A percentile compares a stretch with the other conserved stretches of the same genome.
phyloP scores from a whole-genome alignment of 768 basidiomycete species.

The Candolleomyces eurysporus region DNA sequence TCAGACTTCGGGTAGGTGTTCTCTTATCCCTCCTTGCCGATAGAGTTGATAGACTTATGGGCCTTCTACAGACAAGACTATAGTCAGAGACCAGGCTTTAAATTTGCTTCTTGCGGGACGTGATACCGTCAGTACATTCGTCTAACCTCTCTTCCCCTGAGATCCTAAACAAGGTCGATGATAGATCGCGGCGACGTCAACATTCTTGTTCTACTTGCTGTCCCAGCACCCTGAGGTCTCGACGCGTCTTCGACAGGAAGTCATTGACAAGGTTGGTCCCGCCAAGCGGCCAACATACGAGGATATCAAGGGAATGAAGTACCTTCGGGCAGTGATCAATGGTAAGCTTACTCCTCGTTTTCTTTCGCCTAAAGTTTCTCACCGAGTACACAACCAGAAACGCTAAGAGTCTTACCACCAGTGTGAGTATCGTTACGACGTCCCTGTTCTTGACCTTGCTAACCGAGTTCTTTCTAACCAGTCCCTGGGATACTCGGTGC shows the following conservation, averaged over 20 bases:
- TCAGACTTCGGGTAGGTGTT: slow-evolving; percentile 13
- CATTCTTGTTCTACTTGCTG: slow-evolving; percentile 44
- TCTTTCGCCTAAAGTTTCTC: neutral
- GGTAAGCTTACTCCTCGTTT: slow-evolving; percentile 16
- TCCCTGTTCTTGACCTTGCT: slow-evolving; percentile 13
- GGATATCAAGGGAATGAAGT: slow-evolving; percentile 47
- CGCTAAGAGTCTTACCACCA: slow-evolving; percentile 15
- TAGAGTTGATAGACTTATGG: neutral
- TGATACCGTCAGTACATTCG: slow-evolving; percentile 11
- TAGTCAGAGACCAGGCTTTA: slow-evolving; percentile 40
- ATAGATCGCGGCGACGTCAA: slow-evolving; percentile 39
- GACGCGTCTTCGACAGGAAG: slow-evolving; percentile 38
- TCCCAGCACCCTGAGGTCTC: slow-evolving; percentile 42
- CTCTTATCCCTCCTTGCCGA: neutral
- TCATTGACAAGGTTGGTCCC: slow-evolving; percentile 38
- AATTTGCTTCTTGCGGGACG: slow-evolving; percentile 4
- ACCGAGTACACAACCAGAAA: slow-evolving; percentile 9
- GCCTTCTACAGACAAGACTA: slow-evolving; percentile 18
- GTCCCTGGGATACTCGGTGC: slow-evolving; percentile 22
- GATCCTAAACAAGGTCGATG: neutral
- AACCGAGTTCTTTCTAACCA: slow-evolving; percentile 25
- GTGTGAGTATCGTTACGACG: slow-evolving; percentile 8
- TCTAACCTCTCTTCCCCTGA: neutral
- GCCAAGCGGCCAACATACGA: slow-evolving; percentile 38
- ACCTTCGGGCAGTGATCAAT: slow-evolving; percentile 32